Conservation (phyloP, 768 basidiomycete species). For the Panus rudis region DNA sequence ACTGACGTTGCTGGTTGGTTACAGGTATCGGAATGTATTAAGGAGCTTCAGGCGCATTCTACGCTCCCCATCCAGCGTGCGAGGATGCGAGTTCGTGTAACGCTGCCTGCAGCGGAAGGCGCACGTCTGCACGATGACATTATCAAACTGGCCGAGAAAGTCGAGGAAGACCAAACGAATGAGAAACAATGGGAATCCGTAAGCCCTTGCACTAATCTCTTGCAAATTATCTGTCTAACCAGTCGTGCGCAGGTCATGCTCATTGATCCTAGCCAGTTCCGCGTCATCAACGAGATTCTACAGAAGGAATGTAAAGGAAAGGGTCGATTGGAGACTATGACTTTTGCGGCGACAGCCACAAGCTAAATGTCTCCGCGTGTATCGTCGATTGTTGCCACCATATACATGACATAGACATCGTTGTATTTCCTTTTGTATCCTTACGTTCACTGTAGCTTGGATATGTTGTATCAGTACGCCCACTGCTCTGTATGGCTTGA, state of each 20-base stretch:
- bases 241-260: slow-evolving; percentile 66
- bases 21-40: slow-evolving; percentile 89
- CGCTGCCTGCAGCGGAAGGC: slow-evolving; percentile 59
- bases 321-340: slow-evolving; percentile 79
- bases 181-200: slow-evolving; percentile 84
- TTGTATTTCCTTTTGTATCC: not conserved
- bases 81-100: slow-evolving; percentile 84
- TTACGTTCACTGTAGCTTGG: not conserved
- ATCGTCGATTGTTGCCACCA: slow-evolving; percentile 1
- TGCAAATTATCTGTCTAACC: not conserved
- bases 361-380: slow-evolving; percentile 4
- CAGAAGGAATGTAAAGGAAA: slow-evolving; percentile 88
- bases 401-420: not conserved
- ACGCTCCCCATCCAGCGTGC: slow-evolving; percentile 91
- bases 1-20: no score
- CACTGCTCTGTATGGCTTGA: not conserved
- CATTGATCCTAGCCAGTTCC: slow-evolving; percentile 91
- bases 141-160: slow-evolving; percentile 64
- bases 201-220: slow-evolving; percentile 24
- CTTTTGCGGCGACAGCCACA: slow-evolving; percentile 56
- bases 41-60: slow-evolving; percentile 69
- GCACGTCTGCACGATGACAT: slow-evolving; percentile 67
- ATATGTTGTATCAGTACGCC: no score
- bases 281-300: slow-evolving; percentile 80
- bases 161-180: slow-evolving; percentile 76